Base-by-base conservation (phyloP, 1,284 basidiomycete species). In the Vanrija humicola region DNA sequence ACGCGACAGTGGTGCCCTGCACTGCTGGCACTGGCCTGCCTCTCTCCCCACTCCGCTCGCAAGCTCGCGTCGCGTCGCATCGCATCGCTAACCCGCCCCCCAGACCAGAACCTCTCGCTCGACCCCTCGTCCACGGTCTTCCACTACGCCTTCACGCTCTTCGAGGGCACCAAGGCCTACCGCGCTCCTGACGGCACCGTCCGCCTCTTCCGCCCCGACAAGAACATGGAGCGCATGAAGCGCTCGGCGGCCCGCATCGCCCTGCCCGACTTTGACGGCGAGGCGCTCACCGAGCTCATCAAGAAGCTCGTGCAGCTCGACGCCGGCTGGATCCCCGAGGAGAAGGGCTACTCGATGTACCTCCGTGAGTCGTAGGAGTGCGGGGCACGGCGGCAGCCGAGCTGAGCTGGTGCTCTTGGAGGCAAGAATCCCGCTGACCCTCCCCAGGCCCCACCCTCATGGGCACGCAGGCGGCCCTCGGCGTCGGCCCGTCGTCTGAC, bases 81-180 rank as follows among this genome's bases (percentile, higher is more conserved):
- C 34, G 34, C 46, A 10, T 16, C 39, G 40, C 23, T 46, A 26
- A 56, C 38, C 5, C 43, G 2, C 5, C n/a, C 46, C 51, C 5
- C 58, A 89, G 89, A 92, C 72, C 85, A 83, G 1, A 84, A 88
- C 14, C 77, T 98, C 25, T 70, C 77, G 25, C 79, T 98, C 19
- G 85, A 89, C 56, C 95, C 95, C 8, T 88, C 88, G 58, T 83
- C 85, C 12, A 90, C 89, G 58, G 91, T 96, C 34, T 82, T 98
- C 62, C 95, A 98, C 77, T 98, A 98, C 77, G 94, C 93, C 0
- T 79, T 80, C 53, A 78, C 77, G 43, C 70, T 81, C 55, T 98
- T 98, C 68, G 95, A 98, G 74, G 95, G 95, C 23, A 84, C 97
- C 83, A 99, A 99, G 75, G 95, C 94, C 0, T 98, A 98, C 79